These are phyloP conservation scores for Pythium coloratum DNA, from an alignment of 352 stramenopile species.

Conservation along the genomic window DNA sequence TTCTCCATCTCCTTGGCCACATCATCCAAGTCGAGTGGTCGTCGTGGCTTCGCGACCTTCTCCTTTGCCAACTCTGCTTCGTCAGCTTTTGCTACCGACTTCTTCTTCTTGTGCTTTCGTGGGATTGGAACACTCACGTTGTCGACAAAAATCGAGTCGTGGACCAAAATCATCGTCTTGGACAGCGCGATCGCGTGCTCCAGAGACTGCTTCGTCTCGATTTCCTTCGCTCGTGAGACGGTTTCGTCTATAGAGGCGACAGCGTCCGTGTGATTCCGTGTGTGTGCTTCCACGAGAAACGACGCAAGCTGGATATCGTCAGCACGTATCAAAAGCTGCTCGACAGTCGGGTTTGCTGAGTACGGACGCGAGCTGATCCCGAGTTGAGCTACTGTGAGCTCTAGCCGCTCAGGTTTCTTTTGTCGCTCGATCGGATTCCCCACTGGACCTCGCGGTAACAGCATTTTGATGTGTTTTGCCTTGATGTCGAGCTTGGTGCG, in stretches of 20 bases:
- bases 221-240: slow-evolving; percentile 16
- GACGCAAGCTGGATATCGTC: slow-evolving; percentile 44
- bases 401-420: slow-evolving; percentile 50
- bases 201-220: slow-evolving; percentile 7
- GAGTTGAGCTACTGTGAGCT: slow-evolving; percentile 50
- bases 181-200: slow-evolving; percentile 27
- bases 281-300: slow-evolving; percentile 29
- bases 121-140: slow-evolving; percentile 42
- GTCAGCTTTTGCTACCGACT: not conserved
- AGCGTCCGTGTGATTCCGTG: slow-evolving; percentile 33
- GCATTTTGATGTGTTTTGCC: slow-evolving; percentile 37
- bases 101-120: slow-evolving; percentile 26
- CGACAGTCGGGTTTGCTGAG: slow-evolving; percentile 36
- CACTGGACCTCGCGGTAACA: slow-evolving; percentile 48
- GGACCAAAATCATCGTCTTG: slow-evolving; percentile 36
- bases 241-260: slow-evolving; percentile 43
- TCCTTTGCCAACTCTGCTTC: not conserved
- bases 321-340: slow-evolving; percentile 53
- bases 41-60: slow-evolving; percentile 11
- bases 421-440: slow-evolving; percentile 40
- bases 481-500: slow-evolving; percentile 63
- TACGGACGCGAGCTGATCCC: slow-evolving; percentile 45
- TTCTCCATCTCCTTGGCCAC: slow-evolving; percentile 57
- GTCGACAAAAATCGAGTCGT: slow-evolving; percentile 48
- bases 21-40: slow-evolving; percentile 44